Percentiles rank a stretch among this genome's conserved stretches.
Conservation (phyloP, 768 basidiomycete genomes). For the Kwoniella sp. region DNA sequence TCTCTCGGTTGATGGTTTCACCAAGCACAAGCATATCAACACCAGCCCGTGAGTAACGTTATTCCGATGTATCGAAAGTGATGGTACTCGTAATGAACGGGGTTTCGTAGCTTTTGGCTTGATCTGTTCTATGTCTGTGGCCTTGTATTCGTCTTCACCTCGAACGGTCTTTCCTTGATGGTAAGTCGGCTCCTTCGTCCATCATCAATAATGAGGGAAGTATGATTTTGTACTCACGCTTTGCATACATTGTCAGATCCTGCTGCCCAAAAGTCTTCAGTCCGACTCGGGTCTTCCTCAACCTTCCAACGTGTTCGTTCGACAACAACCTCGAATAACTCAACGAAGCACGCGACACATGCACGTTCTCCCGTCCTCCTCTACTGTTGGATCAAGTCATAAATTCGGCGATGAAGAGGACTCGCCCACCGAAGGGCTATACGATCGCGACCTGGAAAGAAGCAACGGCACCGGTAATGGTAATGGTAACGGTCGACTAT, state of each 20-base stretch:
- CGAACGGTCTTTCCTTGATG: constrained; percentile 40
- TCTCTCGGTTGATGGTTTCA: constrained; percentile 38
- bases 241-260: too few relatives aligned
- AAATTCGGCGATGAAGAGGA: constrained; percentile 2
- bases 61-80: too few relatives aligned
- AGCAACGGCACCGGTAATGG: not conserved
- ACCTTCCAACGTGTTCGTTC: constrained; percentile 33
- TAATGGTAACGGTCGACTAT: not conserved
- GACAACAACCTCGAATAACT: constrained; percentile 6
- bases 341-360: constrained; percentile 1
- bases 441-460: constrained; percentile 3
- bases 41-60: constrained; percentile 34
- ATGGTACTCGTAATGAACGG: too few relatives aligned
- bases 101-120: constrained; percentile 36
- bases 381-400: constrained; percentile 1
- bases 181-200: constrained; percentile 22
- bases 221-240: too few relatives aligned
- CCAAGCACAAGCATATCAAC: constrained; percentile 31
- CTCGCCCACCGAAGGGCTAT: not conserved
- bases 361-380: constrained; percentile 13
- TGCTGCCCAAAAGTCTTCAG: constrained; percentile 37
- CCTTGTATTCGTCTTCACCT: constrained; percentile 38
- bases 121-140: constrained; percentile 28
- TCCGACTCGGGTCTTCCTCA: constrained; percentile 21
- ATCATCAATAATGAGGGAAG: not conserved